phyloP scores from a whole-genome alignment of 306 rosid species.

The Calophaca sinica region DNA sequence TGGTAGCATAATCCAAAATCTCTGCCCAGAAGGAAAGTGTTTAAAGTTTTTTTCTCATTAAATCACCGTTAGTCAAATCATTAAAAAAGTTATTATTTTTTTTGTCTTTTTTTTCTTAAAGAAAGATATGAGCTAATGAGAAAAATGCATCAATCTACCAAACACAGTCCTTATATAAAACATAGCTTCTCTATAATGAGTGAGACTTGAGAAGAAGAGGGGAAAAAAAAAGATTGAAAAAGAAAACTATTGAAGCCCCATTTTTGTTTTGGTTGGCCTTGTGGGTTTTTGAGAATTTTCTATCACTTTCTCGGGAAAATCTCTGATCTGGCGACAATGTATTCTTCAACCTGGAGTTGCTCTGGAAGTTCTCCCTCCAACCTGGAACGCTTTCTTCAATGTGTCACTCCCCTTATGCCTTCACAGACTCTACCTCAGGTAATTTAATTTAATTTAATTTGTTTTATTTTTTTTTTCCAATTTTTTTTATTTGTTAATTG shows the following conservation, averaged over 20 bases:
- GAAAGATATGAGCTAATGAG: not conserved
- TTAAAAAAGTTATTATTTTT: not conserved
- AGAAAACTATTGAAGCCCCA: not conserved
- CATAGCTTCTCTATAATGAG: not conserved
- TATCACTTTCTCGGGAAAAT: slow-evolving; percentile 34
- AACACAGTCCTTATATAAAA: not conserved
- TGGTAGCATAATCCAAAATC: slow-evolving; percentile 34
- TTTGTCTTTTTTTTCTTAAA: not conserved
- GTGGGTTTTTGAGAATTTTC: not conserved
- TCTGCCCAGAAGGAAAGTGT: slow-evolving; percentile 34
- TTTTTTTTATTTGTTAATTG: not conserved
- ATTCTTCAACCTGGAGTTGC: slow-evolving; percentile 25
- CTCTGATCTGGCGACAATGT: slow-evolving; percentile 45
- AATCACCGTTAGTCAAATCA: slow-evolving; percentile 15
- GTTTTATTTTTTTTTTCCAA: not conserved
- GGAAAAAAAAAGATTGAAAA: not conserved
- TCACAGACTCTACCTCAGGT: slow-evolving; percentile 70
- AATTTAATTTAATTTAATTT: not conserved
- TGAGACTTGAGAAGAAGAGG: not conserved
- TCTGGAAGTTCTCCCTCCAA: slow-evolving; percentile 51
- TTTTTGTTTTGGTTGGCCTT: too few species aligned
- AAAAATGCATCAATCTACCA: not conserved
- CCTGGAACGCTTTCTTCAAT: slow-evolving; percentile 69
- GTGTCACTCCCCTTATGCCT: slow-evolving; percentile 70
- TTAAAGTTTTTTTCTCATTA: not conserved